Base-by-base conservation (phyloP, 352 stramenopile species). In the Phytophthora sp. region DNA sequence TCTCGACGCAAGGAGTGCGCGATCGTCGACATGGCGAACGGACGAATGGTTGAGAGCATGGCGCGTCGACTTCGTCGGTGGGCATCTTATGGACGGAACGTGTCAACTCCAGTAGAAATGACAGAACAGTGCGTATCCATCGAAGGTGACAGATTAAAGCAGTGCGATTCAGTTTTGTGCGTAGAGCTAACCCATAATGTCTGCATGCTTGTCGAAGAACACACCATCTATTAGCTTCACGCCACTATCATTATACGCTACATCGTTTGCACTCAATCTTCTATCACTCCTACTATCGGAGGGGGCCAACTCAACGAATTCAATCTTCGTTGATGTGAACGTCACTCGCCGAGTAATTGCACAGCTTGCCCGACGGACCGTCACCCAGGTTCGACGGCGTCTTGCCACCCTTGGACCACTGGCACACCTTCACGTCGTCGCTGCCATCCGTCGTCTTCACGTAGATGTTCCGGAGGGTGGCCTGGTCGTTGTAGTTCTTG, bases 401-500 rank as follows among this genome's bases (percentile, higher is more conserved):
- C 54, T 55, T 56, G 35, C 48, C 39, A 20, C 28, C 56, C 45
- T 64, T 34, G 18, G 55, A 64, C 55, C 55, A 64, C 55, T 64
- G 49, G 23, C 49, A 57, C 49, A 57, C 31, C 31, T 56, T 42
- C 8, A 44, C 44, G 38, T 44, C 12, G 34, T 57, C 18, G n/a
- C 38, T 48, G 50, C 50, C 50, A 17, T 48, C 34, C 34, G 50
- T 57, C 5, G 50, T 60, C 52, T 68, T 55, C 46, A 66, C 52
- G 34, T 54, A 24, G 38, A 72, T 54, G 51, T 72, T 66, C 15
- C 44, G 67, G 34, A 71, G 39, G 12, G 38, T 61, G 52, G 62
- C 42, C 52, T 71, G 38, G 49, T 69, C 60, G 26, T 57, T 57
- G 54, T 64, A 57, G 55, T 69, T 69, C 45, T 56, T 49, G 46